A percentile compares a stretch with the other conserved stretches of the same genome.
Conservation (phyloP, 2,329 filamentous ascomycete species). For the Arthrobotrys pseudoclavata region DNA sequence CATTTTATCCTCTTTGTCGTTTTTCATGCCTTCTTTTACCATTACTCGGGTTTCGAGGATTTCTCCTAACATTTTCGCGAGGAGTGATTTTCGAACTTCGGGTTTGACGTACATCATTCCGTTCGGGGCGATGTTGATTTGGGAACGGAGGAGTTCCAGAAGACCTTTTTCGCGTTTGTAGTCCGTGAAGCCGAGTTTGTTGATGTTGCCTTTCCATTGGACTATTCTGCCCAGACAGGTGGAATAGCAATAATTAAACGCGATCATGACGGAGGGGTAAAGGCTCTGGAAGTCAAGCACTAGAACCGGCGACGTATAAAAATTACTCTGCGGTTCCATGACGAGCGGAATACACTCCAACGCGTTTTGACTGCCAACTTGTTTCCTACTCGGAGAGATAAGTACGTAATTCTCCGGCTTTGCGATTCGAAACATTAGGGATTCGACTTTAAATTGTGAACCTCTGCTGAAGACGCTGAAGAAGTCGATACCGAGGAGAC, state of each 20-base stretch:
- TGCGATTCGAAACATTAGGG: conserved; percentile 97
- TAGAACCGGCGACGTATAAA: conserved; percentile 89
- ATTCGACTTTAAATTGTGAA: conserved; percentile 98
- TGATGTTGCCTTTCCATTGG: conserved; percentile 83
- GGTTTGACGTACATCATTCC: conserved; percentile 95
- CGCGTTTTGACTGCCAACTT: conserved; percentile 88
- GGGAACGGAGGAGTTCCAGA: conserved; percentile 81
- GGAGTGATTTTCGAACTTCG: conserved; percentile 85
- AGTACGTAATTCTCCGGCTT: conserved; percentile 96
- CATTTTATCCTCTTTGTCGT: conserved; percentile 85
- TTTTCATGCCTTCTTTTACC: conserved; percentile 97
- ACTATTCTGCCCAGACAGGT: conserved; percentile 90
- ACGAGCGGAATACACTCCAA: conserved; percentile 93
- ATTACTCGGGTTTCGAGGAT: conserved; percentile 96
- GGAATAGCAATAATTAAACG: conserved; percentile 99
- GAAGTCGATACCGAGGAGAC: conserved; percentile 93
- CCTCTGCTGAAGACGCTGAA: conserved; percentile 95
- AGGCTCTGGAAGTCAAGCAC: conserved; percentile 96
- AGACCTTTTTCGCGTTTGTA: conserved; percentile 83
- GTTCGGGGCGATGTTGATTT: conserved; percentile 94
- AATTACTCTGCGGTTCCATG: conserved; percentile 96
- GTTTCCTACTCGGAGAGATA: conserved; percentile 88
- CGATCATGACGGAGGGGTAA: conserved; percentile 98
- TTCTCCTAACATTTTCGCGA: conserved; percentile 96
- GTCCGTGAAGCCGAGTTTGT: conserved; percentile 94